phyloP scores from a whole-genome alignment of 352 stramenopile species.

The Globisporangium irregulare region DNA sequence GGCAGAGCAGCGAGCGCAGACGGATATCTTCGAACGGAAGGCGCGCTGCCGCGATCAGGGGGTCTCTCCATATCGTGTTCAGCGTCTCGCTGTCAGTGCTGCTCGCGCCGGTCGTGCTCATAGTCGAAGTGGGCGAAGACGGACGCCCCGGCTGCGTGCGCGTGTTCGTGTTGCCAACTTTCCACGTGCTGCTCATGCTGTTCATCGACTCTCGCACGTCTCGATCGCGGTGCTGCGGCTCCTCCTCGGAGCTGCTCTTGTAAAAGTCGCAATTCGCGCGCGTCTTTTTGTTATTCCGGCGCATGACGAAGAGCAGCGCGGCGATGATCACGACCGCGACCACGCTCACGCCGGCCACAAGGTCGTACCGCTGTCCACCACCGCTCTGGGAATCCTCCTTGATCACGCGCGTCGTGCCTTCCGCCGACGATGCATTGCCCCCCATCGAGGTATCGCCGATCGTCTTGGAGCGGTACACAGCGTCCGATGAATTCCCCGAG shows the following conservation, averaged over 20 bases:
- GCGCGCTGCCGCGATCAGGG: conserved; percentile 38
- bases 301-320: conserved; percentile 25
- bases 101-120: conserved; percentile 16
- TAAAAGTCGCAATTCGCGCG: conserved; percentile 21
- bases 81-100: conserved; percentile 26
- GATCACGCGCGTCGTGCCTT: background rate
- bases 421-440: background rate
- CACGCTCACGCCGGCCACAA: conserved; percentile 28
- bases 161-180: conserved; percentile 25
- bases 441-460: background rate
- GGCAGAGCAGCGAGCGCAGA: conserved; percentile 33
- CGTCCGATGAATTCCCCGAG: background rate
- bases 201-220: background rate
- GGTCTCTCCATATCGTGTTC: conserved; percentile 42
- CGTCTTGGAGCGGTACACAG: background rate
- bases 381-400: background rate
- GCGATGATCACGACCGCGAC: conserved; percentile 28
- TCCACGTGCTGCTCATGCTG: conserved; percentile 34
- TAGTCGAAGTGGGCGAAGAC: conserved; percentile 22
- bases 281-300: conserved; percentile 23
- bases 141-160: conserved; percentile 21
- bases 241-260: conserved; percentile 16
- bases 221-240: conserved; percentile 19
- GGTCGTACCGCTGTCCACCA: conserved; percentile 19
- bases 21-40: conserved; percentile 46